phyloP scores from a whole-genome alignment of 805 yeast species.

The Myxozyma neotropica region DNA sequence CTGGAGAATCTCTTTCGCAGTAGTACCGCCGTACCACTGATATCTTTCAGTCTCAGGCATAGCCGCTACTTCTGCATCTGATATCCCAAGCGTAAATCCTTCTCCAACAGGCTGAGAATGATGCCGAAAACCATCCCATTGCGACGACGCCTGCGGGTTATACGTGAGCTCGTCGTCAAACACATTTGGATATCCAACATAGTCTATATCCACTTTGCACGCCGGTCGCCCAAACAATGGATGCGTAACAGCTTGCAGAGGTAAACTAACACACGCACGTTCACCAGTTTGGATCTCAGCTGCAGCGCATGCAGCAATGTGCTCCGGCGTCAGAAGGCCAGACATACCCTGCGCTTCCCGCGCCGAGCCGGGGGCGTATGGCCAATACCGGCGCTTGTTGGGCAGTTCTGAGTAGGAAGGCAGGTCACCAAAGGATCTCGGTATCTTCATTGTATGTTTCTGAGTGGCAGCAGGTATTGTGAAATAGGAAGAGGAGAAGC shows the following conservation, averaged over 20 bases:
- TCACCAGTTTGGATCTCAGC: slow-evolving; percentile 35
- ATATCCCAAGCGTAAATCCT: slow-evolving; percentile 10
- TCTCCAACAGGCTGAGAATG: slow-evolving; percentile 35
- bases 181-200: slow-evolving; percentile 14
- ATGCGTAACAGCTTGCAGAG: slow-evolving; percentile 26
- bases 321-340: slow-evolving; percentile 34
- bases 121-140: slow-evolving; percentile 41
- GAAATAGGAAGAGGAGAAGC: too few species aligned
- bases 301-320: slow-evolving; percentile 32
- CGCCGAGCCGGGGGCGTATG: slow-evolving; percentile 37
- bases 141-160: slow-evolving; percentile 42
- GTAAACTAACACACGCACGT: slow-evolving; percentile 33
- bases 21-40: slow-evolving; percentile 27
- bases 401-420: slow-evolving; percentile 35
- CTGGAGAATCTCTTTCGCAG: slow-evolving; percentile 2
- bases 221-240: slow-evolving; percentile 33
- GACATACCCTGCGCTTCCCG: slow-evolving; percentile 37
- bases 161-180: slow-evolving; percentile 39
- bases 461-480: too few species aligned
- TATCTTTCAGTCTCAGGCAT: not conserved
- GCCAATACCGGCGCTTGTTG: slow-evolving; percentile 37
- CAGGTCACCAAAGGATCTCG: slow-evolving; percentile 21
- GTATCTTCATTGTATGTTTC: not conserved
- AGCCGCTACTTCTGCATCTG: slow-evolving; percentile 1
- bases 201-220: slow-evolving; percentile 1